Conservation (phyloP, 129 eudicot species). For the Tagetes erecta region DNA sequence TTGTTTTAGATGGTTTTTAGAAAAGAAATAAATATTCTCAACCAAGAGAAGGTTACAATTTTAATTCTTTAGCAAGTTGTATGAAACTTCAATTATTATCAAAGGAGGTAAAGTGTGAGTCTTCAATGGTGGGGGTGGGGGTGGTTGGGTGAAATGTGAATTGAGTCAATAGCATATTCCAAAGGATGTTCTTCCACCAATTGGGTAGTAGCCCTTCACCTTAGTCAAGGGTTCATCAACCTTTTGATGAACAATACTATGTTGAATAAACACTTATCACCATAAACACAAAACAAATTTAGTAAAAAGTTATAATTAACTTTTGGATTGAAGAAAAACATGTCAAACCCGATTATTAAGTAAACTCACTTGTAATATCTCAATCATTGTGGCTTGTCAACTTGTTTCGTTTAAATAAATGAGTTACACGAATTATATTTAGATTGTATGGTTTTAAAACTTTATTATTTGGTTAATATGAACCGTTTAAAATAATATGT, state of each 20-base stretch:
- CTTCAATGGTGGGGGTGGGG: conserved; percentile 24
- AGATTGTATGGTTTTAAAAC: too few relatives aligned
- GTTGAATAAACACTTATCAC: too few relatives aligned
- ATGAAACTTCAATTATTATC: conserved; percentile 21
- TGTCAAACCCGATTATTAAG: too few relatives aligned
- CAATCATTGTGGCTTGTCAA: too few relatives aligned
- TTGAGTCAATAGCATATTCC: conserved; percentile 26
- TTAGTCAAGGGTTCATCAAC: conserved; percentile 31
- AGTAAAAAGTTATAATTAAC: too few relatives aligned
- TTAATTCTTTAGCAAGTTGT: conserved; percentile 27
- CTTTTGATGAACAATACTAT: background rate
- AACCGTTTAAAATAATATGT: too few relatives aligned
- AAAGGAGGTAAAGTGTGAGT: conserved; percentile 20
- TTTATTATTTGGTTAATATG: too few relatives aligned
- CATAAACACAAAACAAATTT: too few relatives aligned
- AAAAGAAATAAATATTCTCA: conserved; percentile 1
- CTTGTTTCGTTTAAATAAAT: too few relatives aligned
- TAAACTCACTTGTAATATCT: too few relatives aligned
- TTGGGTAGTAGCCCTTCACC: conserved; percentile 25
- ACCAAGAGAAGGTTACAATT: conserved; percentile 15
- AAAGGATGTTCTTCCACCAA: conserved; percentile 34
- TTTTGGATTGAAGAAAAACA: too few relatives aligned
- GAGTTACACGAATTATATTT: too few relatives aligned
- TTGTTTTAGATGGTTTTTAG: background rate
- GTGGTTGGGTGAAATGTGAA: conserved; percentile 19